Conservation (phyloP, 202 grass and related monocot species). For the Schoenoplectus triqueter region DNA sequence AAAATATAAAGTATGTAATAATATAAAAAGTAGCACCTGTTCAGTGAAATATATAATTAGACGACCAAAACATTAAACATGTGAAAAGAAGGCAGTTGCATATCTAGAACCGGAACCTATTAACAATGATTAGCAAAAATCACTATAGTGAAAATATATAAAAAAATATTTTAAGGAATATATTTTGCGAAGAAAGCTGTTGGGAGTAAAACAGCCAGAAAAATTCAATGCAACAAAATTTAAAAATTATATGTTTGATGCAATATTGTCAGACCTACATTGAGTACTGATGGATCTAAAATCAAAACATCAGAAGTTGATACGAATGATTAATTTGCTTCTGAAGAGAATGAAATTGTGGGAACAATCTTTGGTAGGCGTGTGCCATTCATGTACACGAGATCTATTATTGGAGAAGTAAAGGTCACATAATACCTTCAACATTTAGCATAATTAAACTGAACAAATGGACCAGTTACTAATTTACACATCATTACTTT, state of each 20-base stretch:
- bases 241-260: neutral
- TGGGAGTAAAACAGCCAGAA: too few relatives aligned
- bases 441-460: neutral
- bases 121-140: too few relatives aligned
- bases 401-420: constrained; percentile 10
- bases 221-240: neutral
- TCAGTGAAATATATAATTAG: too few relatives aligned
- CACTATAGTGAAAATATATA: neutral
- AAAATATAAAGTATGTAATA: too few relatives aligned
- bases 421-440: constrained; percentile 3
- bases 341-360: neutral
- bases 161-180: neutral
- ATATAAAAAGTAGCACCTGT: too few relatives aligned
- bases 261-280: neutral
- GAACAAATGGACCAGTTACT: neutral
- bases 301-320: neutral
- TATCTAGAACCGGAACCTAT: too few relatives aligned
- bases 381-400: neutral
- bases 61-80: too few relatives aligned
- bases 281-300: neutral
- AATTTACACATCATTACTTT: constrained; percentile 37
- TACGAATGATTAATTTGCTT: neutral
- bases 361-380: neutral
- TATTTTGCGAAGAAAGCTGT: too few relatives aligned
- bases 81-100: too few relatives aligned